These are phyloP conservation scores for Garcileccinum viscosum DNA, from an alignment of 1,284 basidiomycete species.

Conservation along the genomic window DNA sequence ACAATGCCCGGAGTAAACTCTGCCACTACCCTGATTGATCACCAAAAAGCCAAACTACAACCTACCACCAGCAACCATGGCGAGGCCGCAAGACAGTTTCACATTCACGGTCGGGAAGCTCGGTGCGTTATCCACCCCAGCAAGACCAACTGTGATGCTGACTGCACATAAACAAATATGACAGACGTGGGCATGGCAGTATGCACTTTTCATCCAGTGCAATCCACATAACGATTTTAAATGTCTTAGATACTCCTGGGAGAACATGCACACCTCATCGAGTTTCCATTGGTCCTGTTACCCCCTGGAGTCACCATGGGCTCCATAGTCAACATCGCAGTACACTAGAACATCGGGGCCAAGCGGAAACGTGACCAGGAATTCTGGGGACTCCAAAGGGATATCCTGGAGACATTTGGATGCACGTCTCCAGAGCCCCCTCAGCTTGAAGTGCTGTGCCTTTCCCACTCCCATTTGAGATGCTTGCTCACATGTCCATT, in stretches of 20 bases:
- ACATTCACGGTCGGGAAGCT: slow-evolving; percentile 79
- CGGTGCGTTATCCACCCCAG: slow-evolving; percentile 45
- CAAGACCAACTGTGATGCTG: slow-evolving; percentile 1
- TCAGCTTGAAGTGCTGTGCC: slow-evolving; percentile 59
- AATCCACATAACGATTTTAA: not conserved
- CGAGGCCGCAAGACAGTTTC: slow-evolving; percentile 55
- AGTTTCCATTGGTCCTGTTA: slow-evolving; percentile 92
- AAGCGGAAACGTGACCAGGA: slow-evolving; percentile 81
- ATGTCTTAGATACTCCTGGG: slow-evolving; percentile 81
- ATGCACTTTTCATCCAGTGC: slow-evolving; percentile 6
- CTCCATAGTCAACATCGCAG: slow-evolving; percentile 94
- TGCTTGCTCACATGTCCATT: not conserved
- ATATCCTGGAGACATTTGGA: slow-evolving; percentile 82
- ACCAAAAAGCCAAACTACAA: slow-evolving; percentile 12
- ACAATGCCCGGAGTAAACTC: slow-evolving; percentile 22
- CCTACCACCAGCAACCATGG: slow-evolving; percentile 26
- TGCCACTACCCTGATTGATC: slow-evolving; percentile 1
- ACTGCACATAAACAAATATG: slow-evolving; percentile 1
- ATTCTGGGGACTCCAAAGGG: slow-evolving; percentile 83
- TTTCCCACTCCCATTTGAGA: not conserved
- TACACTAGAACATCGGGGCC: slow-evolving; percentile 82
- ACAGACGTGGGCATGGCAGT: slow-evolving; percentile 86
- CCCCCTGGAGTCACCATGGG: slow-evolving; percentile 90
- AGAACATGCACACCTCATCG: slow-evolving; percentile 91
- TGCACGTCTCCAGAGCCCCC: slow-evolving; percentile 74